Conservation (phyloP, 2,329 filamentous ascomycete species). For the Apiospora koreana region DNA sequence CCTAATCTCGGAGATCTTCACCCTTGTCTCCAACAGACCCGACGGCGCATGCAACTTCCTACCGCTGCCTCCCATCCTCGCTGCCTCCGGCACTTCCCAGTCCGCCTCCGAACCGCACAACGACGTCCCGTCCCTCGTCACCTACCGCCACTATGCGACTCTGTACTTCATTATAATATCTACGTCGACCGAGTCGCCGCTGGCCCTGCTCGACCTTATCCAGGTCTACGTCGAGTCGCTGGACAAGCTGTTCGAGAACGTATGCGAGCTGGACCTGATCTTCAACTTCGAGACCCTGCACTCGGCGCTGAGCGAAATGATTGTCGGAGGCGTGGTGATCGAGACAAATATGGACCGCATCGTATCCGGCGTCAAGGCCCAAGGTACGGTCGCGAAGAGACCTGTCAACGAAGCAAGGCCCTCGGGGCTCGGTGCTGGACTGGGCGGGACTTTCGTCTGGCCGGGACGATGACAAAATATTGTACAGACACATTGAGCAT, state of each 20-base stretch:
- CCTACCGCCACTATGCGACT: slow-evolving; percentile 96
- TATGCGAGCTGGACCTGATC: slow-evolving; percentile 96
- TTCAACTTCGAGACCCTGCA: slow-evolving; percentile 99
- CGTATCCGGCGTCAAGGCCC: slow-evolving; percentile 77
- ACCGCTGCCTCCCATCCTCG: slow-evolving; percentile 69
- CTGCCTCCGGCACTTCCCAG: slow-evolving; percentile 62
- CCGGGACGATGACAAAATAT: slow-evolving; percentile 25
- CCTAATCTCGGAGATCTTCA: slow-evolving; percentile 95
- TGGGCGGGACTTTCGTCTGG: slow-evolving; percentile 62
- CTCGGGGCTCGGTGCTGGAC: slow-evolving; percentile 47
- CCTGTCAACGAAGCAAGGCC: slow-evolving; percentile 70
- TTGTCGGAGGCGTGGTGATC: slow-evolving; percentile 90
- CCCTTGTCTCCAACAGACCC: slow-evolving; percentile 88
- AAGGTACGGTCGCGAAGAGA: slow-evolving; percentile 76
- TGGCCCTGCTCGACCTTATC: slow-evolving; percentile 93
- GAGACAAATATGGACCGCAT: slow-evolving; percentile 90
- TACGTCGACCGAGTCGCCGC: slow-evolving; percentile 91
- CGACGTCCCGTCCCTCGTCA: slow-evolving; percentile 92
- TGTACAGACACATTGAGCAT: slow-evolving; percentile 3
- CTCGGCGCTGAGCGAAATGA: slow-evolving; percentile 88
- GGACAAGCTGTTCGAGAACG: slow-evolving; percentile 95
- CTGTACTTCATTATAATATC: slow-evolving; percentile 99
- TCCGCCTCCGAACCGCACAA: slow-evolving; percentile 71
- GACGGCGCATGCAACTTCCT: slow-evolving; percentile 97
- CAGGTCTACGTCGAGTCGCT: slow-evolving; percentile 97